Evolutionary conservation across 768 basidiomycete genomes (phyloP).

Genomic region (Tremella mesenterica): DNA sequence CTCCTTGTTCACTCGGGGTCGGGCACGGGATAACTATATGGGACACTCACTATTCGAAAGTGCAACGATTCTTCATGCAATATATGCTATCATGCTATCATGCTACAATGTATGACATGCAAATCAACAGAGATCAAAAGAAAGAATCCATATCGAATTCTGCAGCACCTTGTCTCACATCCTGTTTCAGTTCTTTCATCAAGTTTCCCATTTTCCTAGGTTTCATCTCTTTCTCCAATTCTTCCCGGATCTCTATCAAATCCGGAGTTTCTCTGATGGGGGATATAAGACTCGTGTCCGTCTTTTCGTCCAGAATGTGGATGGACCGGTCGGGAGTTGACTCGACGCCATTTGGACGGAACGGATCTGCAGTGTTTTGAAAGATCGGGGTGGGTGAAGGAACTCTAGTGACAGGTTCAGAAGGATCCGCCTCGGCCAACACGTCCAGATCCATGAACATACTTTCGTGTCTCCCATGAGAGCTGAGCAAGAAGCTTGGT

Average conservation of each 20-base stretch:
- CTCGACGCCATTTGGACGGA: conserved; percentile 6
- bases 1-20: no score
- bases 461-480: conserved; percentile 55
- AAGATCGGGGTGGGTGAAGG: conserved; percentile 19
- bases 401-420: conserved; percentile 6
- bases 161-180: conserved; percentile 49
- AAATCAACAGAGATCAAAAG: no score
- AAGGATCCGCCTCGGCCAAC: conserved; percentile 46
- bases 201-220: conserved; percentile 57
- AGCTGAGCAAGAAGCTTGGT: conserved; percentile 36
- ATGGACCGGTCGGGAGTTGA: no score
- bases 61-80: no score
- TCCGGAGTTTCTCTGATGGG: neutral
- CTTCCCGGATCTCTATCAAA: conserved; percentile 2
- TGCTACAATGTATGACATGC: no score
- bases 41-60: no score
- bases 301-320: no score
- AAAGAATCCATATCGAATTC: conserved; percentile 42
- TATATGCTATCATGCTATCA: no score
- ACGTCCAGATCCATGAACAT: conserved; percentile 87
- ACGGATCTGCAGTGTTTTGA: neutral
- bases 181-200: conserved; percentile 84
- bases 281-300: no score
- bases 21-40: no score
- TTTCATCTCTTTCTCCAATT: conserved; percentile 3